phyloP scores from a whole-genome alignment of 257 asterid species.

The Nicotiana attenuata region DNA sequence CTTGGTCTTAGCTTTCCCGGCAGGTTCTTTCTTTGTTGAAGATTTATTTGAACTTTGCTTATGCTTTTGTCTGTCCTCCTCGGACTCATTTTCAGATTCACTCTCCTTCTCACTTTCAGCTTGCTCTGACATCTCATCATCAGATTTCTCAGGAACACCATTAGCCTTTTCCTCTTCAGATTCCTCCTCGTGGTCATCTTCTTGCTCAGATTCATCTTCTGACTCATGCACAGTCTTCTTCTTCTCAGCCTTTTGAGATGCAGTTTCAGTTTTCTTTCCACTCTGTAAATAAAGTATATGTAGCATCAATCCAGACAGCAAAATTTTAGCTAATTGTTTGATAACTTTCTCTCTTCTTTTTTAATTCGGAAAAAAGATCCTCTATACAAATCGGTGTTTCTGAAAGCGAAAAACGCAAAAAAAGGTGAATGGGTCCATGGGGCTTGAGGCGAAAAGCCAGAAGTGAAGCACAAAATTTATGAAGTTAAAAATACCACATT shows the following conservation, averaged over 20 bases:
- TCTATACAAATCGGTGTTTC: background rate
- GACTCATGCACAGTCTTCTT: slow-evolving; percentile 40
- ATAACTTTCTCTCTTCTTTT: background rate
- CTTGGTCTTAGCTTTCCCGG: slow-evolving; percentile 44
- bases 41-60: slow-evolving; percentile 40
- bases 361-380: background rate
- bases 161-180: slow-evolving; percentile 35
- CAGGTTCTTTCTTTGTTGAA: slow-evolving; percentile 46
- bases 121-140: slow-evolving; percentile 64
- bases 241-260: slow-evolving; percentile 43
- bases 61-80: slow-evolving; percentile 38
- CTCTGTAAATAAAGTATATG: slow-evolving; percentile 25
- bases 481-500: too few relatives aligned
- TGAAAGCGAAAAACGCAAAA: too few relatives aligned
- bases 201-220: slow-evolving; percentile 52
- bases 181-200: slow-evolving; percentile 40
- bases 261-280: slow-evolving; percentile 39
- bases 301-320: background rate
- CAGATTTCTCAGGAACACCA: slow-evolving; percentile 51
- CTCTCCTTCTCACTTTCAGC: slow-evolving; percentile 54
- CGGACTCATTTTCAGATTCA: slow-evolving; percentile 44
- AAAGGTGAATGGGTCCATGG: too few relatives aligned
- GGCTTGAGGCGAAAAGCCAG: too few relatives aligned
- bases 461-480: too few relatives aligned
- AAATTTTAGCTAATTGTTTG: background rate